Base-by-base conservation (phyloP, 2,329 filamentous ascomycete genomes). In the Penicillium sp. region DNA sequence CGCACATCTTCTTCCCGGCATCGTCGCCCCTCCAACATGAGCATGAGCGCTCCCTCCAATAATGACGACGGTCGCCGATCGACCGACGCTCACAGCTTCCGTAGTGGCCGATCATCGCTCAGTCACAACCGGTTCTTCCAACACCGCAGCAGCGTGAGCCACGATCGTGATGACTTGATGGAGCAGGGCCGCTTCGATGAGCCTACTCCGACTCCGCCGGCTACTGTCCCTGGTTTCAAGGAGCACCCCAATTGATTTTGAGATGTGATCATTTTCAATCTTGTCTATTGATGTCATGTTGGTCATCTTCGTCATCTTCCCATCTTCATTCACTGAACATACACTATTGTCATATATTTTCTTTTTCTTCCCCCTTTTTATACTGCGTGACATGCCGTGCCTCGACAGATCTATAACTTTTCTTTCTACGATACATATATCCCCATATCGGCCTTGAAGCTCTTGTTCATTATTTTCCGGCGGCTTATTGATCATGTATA, bases 111-210 rank as follows among this genome's bases (percentile, higher is more conserved):
- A 21, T 73, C 57, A 54, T 69, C 78, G 5, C 74, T 75, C 6
- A 83, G 85, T 56, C 80, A 82, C 7, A 87, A 86, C 60, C 80
- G 85, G 3, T 88, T 88, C 75, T 85, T 89, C 71, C 75, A 79
- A 36, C 80, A 84, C n/a, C 72, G 71, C 53, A 72, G 66, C 27
- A 68, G 61, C 48, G 54, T 63, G 50, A 64, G 60, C 48, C 65
- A 61, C 10, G 67, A 68, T 34, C 65, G 77, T 9, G 76, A 70
- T 3, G 74, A 81, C 58, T 63, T 81, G 55, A 73, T 76, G 63
- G 80, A 79, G 53, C 77, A 80, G 60, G 79, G 78, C 9, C 76
- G 79, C 56, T 79, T 74, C 10, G 76, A 77, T 25, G 53, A 61
- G 9, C 39, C 56, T 23, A 25, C 56, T 47, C 11, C 33, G 13